Percentiles rank a stretch among this genome's conserved stretches.
These are phyloP conservation scores for Aspergillus calidoustus DNA, from an alignment of 2,329 filamentous ascomycete species.

Conservation along the genomic window DNA sequence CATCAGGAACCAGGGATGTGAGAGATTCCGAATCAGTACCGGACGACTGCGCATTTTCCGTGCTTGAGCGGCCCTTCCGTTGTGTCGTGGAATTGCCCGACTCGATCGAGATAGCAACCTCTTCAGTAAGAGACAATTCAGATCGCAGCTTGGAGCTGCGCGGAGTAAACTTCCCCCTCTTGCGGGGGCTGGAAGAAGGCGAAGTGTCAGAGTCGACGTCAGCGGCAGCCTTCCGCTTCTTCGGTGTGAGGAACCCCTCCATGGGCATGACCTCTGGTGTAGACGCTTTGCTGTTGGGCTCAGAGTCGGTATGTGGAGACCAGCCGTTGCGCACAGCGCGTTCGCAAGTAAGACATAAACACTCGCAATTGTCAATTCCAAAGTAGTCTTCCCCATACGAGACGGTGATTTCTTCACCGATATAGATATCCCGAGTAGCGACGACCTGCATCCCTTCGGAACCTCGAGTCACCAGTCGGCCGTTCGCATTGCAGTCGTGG, in stretches of 20 bases:
- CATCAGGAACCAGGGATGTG: constrained; percentile 32
- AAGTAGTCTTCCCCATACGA: constrained; percentile 97
- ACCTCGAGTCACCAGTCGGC: constrained; percentile 80
- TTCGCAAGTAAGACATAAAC: constrained; percentile 88
- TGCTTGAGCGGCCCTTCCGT: constrained; percentile 8
- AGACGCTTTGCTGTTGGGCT: constrained; percentile 37
- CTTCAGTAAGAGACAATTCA: constrained; percentile 42
- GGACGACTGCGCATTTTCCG: constrained; percentile 18
- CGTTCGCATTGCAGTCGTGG: constrained; percentile 94
- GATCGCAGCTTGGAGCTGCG: constrained; percentile 43
- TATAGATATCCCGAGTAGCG: constrained; percentile 77
- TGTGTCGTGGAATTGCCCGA: constrained; percentile 11
- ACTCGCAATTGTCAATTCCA: constrained; percentile 92
- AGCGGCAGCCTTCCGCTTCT: constrained; percentile 35
- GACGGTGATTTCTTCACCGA: constrained; percentile 94
- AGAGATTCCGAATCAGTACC: constrained; percentile 33
- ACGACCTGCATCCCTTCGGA: constrained; percentile 89
- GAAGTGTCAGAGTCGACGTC: constrained; percentile 35
- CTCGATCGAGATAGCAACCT: constrained; percentile 32
- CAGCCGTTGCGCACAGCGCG: constrained; percentile 77
- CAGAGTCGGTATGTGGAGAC: constrained; percentile 57
- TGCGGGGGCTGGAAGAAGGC: constrained; percentile 35
- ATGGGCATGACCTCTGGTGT: constrained; percentile 35
- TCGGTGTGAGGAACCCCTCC: constrained; percentile 27
- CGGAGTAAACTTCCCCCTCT: constrained; percentile 38